Evolutionary conservation across 2,329 filamentous ascomycete species (phyloP), one percentile per base, ranked within the genome.

Genomic region (Esteya vermicola): DNA sequence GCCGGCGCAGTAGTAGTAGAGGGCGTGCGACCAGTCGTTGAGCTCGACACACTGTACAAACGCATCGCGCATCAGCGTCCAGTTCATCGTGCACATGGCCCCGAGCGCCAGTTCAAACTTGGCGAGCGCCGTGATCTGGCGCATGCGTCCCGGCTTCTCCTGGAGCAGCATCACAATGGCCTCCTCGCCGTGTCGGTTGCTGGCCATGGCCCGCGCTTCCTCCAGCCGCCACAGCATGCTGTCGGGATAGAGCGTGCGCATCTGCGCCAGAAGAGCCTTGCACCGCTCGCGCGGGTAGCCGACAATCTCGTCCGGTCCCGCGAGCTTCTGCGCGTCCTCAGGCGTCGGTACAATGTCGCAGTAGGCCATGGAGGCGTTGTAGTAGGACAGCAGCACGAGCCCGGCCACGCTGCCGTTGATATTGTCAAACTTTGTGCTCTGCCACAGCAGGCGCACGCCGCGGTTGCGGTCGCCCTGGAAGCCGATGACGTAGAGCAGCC

Each of bases 341-440:
- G 73, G 67, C 1, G 64, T 69, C 0, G 84, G 80, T 14, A 93
- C 66, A 41, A 98, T 95, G 54, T 98, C 91, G 45, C 85, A 85
- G 48, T 85, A 81, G 2, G 83, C 84, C 14, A 93, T 70, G 25
- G 94, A 72, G 6, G 81, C 82, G 54, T 94, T 93, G 60, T 95
- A 93, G 58, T 86, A 96, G 1, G 75, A 78, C 14, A 96, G 68
- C 0, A 95, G 64, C 21, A 85, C 72, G 31, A 96, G 68, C 0
- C 81, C 85, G 0, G 88, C 79, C 54, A 96, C 80, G 7, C 84
- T 89, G n/a, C 88, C 89, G 53, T 95, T 93, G 52, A 96, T 73
- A 56, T 94, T 94, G 45, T 78, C 63, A 55, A 88, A 91, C 37
- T 78, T 77, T 19, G 85, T 86, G 12, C 85, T 84, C 54, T 84